These are phyloP conservation scores for Neocucurbitaria cava DNA, from an alignment of 2,329 filamentous ascomycete species.

Conservation along the genomic window DNA sequence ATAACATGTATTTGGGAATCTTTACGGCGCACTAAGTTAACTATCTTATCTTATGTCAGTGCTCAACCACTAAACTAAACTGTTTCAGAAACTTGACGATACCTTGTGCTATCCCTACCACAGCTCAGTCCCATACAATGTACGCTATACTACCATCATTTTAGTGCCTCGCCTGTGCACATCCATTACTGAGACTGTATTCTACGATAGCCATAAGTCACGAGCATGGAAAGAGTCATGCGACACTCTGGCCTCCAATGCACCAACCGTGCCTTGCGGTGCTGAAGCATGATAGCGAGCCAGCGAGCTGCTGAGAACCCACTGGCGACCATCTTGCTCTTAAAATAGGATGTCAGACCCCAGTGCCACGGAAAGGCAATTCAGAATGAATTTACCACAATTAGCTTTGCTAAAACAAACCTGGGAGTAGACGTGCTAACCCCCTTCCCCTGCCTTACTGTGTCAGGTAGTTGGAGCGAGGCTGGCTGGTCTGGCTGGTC, in stretches of 20 bases:
- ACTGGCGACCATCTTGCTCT: background rate
- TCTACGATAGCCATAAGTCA: background rate
- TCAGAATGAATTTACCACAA: background rate
- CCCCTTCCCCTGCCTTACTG: background rate
- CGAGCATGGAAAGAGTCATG: background rate
- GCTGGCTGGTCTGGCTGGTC: background rate
- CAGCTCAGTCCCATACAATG: background rate
- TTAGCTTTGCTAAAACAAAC: background rate
- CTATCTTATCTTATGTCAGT: background rate
- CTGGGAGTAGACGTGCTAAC: background rate
- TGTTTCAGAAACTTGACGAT: background rate
- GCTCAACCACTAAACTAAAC: background rate
- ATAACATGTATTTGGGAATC: background rate
- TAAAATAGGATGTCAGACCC: too few species aligned
- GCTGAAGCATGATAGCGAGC: background rate
- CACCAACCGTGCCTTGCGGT: background rate
- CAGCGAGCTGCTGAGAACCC: background rate
- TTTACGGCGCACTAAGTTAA: background rate
- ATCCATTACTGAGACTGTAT: background rate
- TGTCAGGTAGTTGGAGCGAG: background rate
- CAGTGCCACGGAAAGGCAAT: background rate
- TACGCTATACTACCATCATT: background rate
- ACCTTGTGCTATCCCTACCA: background rate
- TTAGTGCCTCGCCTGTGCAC: background rate
- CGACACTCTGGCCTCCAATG: background rate